Evolutionary conservation across 768 basidiomycete genomes (phyloP), one percentile per base, ranked within the genome.

Genomic region (Phanerochaete sordida): DNA sequence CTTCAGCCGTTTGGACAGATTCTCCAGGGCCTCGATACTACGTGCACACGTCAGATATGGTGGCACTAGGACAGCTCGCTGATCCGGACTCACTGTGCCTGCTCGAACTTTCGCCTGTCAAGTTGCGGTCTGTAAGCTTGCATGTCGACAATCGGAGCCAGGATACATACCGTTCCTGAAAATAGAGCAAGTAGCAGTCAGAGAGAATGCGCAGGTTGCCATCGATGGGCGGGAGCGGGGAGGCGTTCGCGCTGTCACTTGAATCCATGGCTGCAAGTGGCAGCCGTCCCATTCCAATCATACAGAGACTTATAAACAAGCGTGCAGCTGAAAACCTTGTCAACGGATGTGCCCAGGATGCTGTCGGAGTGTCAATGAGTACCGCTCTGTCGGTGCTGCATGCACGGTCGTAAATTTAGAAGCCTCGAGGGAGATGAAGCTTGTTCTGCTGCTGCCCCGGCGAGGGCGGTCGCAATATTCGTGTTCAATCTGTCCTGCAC

Each of bases 111-210:
- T 70, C 85, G 87, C 70, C 93, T 93, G 69, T 30, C 64, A n/a
- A 15, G 46, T 26, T 31, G 26, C 55, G n/a, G 53, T 44, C 30
- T 51, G n/a, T 23, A 28, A 56, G 26, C 31, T 60, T 61, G 65
- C 45, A 49, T 52, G 33, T 9, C 8, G 4, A 66, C 62, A 50
- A 61, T 55, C 65, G 33, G 52, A 51, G 58, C 48, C 27, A 60
- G 56, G 28, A 19, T 51, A n/a, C 79, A 62, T 63, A 90, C 93
- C 93, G 81, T 77, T 95, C 93, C 72, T 85, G 84, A 74, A 95
- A 94, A 77, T 95, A 95, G 59, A 69, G 76, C 59, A 95, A 79
- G 71, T 93, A 93, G 3, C 88, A 89, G 65, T 94, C 88, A 44
- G 81, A 81, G 63, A 91, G 72, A 64, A 84, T 76, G 60, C 77